These are phyloP conservation scores for Elsinoe necatrix DNA, from an alignment of 2,329 filamentous ascomycete genomes.

Conservation along the genomic window DNA sequence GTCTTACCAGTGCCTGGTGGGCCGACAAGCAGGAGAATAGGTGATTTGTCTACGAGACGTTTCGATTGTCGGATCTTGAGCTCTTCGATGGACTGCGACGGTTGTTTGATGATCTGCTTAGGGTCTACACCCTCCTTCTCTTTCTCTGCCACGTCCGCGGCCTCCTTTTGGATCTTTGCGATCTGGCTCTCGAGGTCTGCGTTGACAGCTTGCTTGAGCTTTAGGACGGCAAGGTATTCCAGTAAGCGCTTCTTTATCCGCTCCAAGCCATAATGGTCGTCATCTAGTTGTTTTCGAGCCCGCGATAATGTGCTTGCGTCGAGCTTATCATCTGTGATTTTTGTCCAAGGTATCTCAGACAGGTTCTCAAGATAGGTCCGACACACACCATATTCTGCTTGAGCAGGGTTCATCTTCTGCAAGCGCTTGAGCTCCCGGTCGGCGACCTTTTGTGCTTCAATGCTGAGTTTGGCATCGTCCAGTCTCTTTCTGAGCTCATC, in stretches of 20 bases:
- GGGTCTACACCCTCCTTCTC: slow-evolving; percentile 29
- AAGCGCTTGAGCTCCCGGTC: slow-evolving; percentile 80
- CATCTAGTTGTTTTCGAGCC: slow-evolving; percentile 83
- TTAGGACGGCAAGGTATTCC: slow-evolving; percentile 92
- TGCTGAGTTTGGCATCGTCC: slow-evolving; percentile 68
- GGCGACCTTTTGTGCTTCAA: slow-evolving; percentile 83
- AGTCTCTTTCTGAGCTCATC: slow-evolving; percentile 87
- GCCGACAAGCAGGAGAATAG: slow-evolving; percentile 85
- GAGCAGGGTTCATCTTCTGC: slow-evolving; percentile 91
- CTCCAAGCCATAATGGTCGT: slow-evolving; percentile 92
- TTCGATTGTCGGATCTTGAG: slow-evolving; percentile 69
- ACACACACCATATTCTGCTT: slow-evolving; percentile 91
- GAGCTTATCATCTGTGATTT: slow-evolving; percentile 74
- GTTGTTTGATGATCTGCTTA: slow-evolving; percentile 22
- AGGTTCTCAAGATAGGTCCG: slow-evolving; percentile 90
- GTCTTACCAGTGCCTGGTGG: slow-evolving; percentile 96
- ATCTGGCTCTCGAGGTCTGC: slow-evolving; percentile 74
- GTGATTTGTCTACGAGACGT: slow-evolving; percentile 87
- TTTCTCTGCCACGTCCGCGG: slow-evolving; percentile 28
- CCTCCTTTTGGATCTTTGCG: slow-evolving; percentile 42
- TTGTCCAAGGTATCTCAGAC: slow-evolving; percentile 86
- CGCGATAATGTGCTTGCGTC: slow-evolving; percentile 68
- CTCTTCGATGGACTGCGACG: slow-evolving; percentile 47
- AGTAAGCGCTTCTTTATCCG: slow-evolving; percentile 95
- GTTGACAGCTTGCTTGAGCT: slow-evolving; percentile 87